These are phyloP conservation scores for Areca catechu DNA, from an alignment of 176 grass and related monocot species.

Conservation along the genomic window DNA sequence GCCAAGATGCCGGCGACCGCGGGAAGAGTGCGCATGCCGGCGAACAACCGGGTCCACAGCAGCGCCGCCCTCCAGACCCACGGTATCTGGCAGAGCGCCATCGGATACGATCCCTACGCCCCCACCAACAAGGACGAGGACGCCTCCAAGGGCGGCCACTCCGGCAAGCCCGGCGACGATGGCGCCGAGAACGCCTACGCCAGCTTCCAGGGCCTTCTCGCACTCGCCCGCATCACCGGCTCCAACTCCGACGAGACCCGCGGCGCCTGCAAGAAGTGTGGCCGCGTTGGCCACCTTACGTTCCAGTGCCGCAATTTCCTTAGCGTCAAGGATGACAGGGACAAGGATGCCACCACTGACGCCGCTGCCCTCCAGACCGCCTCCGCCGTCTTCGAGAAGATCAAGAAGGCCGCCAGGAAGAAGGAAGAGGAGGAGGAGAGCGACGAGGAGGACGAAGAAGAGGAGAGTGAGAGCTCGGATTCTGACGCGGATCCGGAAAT, in stretches of 20 bases:
- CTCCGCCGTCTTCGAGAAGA: constrained; percentile 31
- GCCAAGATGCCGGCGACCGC: constrained; percentile 84
- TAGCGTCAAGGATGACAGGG: constrained; percentile 36
- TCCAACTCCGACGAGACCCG: constrained; percentile 58
- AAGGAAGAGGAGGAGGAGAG: constrained; percentile 20
- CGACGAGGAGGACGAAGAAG: constrained; percentile 18
- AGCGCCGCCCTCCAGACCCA: constrained; percentile 92
- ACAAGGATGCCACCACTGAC: constrained; percentile 5
- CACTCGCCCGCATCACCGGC: constrained; percentile 63
- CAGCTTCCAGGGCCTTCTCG: constrained; percentile 86
- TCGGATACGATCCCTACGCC: constrained; percentile 93
- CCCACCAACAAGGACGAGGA: constrained; percentile 50
- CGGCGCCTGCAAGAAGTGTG: constrained; percentile 72
- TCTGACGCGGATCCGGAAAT: constrained; percentile 60
- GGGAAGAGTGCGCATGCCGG: constrained; percentile 91
- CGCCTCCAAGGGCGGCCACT: constrained; percentile 5
- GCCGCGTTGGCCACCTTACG: constrained; percentile 78
- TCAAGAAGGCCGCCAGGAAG: constrained; percentile 44
- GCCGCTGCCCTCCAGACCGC: too few species aligned
- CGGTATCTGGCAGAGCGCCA: constrained; percentile 98
- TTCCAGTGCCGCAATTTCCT: constrained; percentile 99
- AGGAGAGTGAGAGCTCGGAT: constrained; percentile 41
- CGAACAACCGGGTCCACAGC: constrained; percentile 98
- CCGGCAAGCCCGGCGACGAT: constrained; percentile 11
- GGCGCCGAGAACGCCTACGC: constrained; percentile 53